Base-by-base conservation (phyloP, 208 protist genomes). In the Naegleria fowleri region DNA sequence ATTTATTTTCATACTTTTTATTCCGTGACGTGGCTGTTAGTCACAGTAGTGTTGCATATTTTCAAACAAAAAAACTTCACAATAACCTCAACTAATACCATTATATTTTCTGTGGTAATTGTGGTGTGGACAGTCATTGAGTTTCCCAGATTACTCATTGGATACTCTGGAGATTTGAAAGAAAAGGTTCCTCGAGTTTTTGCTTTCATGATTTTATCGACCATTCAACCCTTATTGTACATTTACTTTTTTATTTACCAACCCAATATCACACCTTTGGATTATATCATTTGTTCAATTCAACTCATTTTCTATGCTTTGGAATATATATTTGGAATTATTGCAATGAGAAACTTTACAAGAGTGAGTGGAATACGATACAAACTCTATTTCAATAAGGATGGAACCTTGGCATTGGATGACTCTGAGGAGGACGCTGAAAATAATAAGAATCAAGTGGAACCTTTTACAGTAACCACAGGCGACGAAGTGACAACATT, bases 1-100 rank as follows among this genome's bases (percentile, higher is more conserved):
- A 79, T 79, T 36, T 79, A 79, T 79, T 79, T 79, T 33, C 67
- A 79, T n/a, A 79, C 25, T 2, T 79, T 79, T 79, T 79, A 79
- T 36, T 79, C 67, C 25, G 36, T 33, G 9, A 33, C 67, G 36
- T 79, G 67, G 67, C 25, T 79, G 0, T 4, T 79, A 5, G 67
- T 36, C 6, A 79, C 67, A 4, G 7, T 79, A 15, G 16, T 36
- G 6, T 79, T 79, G n/a, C 67, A 79, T 1, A 79, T 79, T 36
- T 79, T 79, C 6, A 79, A 79, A 33, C 67, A 79, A 36, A 36
- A 29, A 36, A 13, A 36, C n/a, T 36, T 36, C 36, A 36, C 29
- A 25, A 79, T 79, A 15, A 13, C 16, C 0, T 36, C 16, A 2
- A 79, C 29, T 5, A 9, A 79, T 36, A 79, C 67, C 1, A 33